A percentile compares a stretch with the other conserved stretches of the same genome.
Conservation (phyloP, 1,284 basidiomycete genomes). For the Meira nashicola region DNA sequence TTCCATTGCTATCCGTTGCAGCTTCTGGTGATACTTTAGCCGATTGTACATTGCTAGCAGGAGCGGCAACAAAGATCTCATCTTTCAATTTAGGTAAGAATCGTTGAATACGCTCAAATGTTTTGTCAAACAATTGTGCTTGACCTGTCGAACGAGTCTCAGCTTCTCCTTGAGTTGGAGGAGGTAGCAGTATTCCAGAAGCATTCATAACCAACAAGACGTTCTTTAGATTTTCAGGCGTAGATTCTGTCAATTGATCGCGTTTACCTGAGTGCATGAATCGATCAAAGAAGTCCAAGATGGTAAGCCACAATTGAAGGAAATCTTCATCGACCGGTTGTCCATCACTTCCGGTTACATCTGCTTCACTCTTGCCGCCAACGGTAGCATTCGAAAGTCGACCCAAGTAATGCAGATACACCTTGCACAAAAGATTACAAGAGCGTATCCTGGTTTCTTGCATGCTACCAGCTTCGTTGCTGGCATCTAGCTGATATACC, state of each 20-base stretch:
- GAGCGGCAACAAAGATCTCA: slow-evolving; percentile 20
- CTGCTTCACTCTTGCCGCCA: background rate
- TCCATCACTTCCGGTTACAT: slow-evolving; percentile 50
- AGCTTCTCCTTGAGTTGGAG: slow-evolving; percentile 39
- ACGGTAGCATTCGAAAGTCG: slow-evolving; percentile 58
- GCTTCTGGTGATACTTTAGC: background rate
- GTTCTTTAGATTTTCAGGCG: slow-evolving; percentile 94
- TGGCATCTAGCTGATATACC: slow-evolving; percentile 71
- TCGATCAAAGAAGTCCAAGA: slow-evolving; percentile 84
- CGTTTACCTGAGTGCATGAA: slow-evolving; percentile 78
- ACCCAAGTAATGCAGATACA: slow-evolving; percentile 86
- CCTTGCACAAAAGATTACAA: slow-evolving; percentile 83
- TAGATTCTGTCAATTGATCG: slow-evolving; percentile 87
- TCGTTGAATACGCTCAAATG: slow-evolving; percentile 19
- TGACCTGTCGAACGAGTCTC: slow-evolving; percentile 11
- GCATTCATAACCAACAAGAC: slow-evolving; percentile 94
- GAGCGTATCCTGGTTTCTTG: slow-evolving; percentile 82
- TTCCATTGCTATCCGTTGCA: background rate
- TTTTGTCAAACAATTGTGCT: slow-evolving; percentile 27
- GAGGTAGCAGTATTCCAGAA: slow-evolving; percentile 72
- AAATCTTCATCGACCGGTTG: slow-evolving; percentile 60
- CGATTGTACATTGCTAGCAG: background rate
- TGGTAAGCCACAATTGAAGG: slow-evolving; percentile 76
- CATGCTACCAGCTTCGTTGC: slow-evolving; percentile 62
- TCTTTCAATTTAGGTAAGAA: slow-evolving; percentile 41